Percentiles rank a stretch among this genome's conserved stretches.
phyloP scores from a whole-genome alignment of 75 land plant genomes.

The Adiantum capillusveneris region DNA sequence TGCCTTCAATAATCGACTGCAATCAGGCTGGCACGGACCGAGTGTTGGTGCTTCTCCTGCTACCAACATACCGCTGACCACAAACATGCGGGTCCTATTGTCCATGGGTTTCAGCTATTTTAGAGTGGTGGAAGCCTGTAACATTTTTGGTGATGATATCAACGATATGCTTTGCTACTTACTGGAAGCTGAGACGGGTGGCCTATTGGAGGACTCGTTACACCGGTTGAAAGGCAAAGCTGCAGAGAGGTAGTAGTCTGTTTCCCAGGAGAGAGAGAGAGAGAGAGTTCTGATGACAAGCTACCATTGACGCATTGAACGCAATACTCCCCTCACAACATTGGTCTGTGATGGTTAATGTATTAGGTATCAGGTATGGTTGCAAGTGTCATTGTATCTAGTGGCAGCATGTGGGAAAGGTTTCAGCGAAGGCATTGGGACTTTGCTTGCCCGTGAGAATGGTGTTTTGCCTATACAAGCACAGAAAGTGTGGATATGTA shows the following conservation, averaged over 20 bases:
- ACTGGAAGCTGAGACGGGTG: conserved; percentile 60
- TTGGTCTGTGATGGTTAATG: too few species aligned
- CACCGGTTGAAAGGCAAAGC: conserved; percentile 89
- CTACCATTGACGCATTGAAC: too few species aligned
- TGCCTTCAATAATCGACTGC: not conserved
- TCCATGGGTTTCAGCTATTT: conserved; percentile 94
- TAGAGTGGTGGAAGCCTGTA: conserved; percentile 78
- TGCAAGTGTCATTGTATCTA: too few species aligned
- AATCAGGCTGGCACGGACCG: conserved; percentile 8
- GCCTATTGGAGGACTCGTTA: conserved; percentile 20
- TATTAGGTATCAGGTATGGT: too few species aligned
- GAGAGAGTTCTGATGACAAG: too few species aligned
- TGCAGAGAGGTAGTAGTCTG: conserved; percentile 63
- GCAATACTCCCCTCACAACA: too few species aligned
- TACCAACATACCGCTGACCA: conserved; percentile 27
- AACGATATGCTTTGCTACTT: conserved; percentile 90
- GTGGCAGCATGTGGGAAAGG: too few species aligned
- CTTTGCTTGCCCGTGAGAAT: too few species aligned
- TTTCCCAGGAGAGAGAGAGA: too few species aligned
- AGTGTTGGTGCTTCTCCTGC: not conserved
- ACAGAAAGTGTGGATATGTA: too few species aligned
- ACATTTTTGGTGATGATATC: conserved; percentile 91
- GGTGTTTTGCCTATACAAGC: too few species aligned
- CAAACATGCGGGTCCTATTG: conserved; percentile 62
- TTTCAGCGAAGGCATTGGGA: too few species aligned